phyloP scores from a whole-genome alignment of 192 early-diverging fungal genomes.

The Entomortierella lignicola region DNA sequence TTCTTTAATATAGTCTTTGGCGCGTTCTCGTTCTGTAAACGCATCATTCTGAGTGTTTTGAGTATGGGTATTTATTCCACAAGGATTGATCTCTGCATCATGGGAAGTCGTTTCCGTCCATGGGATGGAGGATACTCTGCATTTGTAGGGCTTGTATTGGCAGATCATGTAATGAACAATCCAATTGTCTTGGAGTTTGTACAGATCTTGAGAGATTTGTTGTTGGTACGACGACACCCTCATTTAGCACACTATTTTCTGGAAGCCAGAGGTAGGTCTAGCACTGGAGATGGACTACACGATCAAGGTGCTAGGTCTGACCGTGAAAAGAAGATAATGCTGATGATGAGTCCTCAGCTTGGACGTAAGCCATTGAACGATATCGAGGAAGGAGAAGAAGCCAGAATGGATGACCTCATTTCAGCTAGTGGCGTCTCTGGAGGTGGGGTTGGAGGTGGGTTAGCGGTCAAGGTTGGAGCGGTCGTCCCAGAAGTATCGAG shows the following conservation, averaged over 20 bases:
- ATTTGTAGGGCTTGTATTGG: constrained; percentile 47
- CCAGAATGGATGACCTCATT: constrained; percentile 43
- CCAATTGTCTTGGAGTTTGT: constrained; percentile 51
- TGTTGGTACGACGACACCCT: constrained; percentile 16
- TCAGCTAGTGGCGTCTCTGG: constrained; percentile 9
- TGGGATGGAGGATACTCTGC: constrained; percentile 54
- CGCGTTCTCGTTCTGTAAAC: constrained; percentile 46
- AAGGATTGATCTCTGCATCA: constrained; percentile 43
- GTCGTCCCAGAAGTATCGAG: constrained; percentile 27
- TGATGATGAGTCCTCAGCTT: constrained; percentile 23
- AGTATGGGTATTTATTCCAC: constrained; percentile 39
- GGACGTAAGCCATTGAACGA: constrained; percentile 9
- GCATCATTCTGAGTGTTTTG: constrained; percentile 26
- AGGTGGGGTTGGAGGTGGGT: not conserved
- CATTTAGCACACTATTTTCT: constrained; percentile 27
- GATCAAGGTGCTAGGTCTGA: not conserved
- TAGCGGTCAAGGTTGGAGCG: constrained; percentile 10
- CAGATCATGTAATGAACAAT: constrained; percentile 47
- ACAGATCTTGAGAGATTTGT: constrained; percentile 39
- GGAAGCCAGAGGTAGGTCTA: constrained; percentile 13
- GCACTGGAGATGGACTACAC: not conserved
- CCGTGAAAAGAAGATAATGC: constrained; percentile 11
- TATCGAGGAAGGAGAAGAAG: constrained; percentile 45
- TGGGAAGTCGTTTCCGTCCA: constrained; percentile 48
- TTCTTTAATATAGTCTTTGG: constrained; percentile 56